Evolutionary conservation across 805 yeast species (phyloP).

Genomic region (Starmerella floricola): DNA sequence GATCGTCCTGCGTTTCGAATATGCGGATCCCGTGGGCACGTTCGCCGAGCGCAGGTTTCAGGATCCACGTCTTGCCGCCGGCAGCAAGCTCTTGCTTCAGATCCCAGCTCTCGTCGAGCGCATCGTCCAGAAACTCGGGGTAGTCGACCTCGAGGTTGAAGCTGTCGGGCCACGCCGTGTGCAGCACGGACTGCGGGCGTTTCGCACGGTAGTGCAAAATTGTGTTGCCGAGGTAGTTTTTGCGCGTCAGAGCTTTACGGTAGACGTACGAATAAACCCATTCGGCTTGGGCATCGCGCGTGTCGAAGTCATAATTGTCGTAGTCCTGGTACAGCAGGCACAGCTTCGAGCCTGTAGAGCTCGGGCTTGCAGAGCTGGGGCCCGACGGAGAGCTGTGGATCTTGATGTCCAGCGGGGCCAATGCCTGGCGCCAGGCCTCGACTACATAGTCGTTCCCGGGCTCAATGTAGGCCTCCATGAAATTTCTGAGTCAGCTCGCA

Average conservation of each 20-base stretch:
- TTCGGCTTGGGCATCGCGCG: conserved; percentile 12
- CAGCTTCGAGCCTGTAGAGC: not conserved
- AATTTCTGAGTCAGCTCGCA: not conserved
- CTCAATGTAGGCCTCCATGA: conserved; percentile 16
- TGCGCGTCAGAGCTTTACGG: conserved; percentile 81
- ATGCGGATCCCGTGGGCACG: conserved; percentile 90
- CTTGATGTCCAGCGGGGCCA: conserved; percentile 5
- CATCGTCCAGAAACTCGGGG: conserved; percentile 90
- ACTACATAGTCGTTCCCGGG: conserved; percentile 17
- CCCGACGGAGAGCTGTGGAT: not conserved
- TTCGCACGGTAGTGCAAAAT: conserved; percentile 64
- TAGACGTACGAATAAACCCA: conserved; percentile 45
- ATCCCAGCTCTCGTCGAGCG: conserved; percentile 86
- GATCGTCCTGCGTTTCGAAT: conserved; percentile 62
- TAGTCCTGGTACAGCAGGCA: conserved; percentile 75
- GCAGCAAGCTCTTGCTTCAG: conserved; percentile 61
- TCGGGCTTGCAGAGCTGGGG: too few relatives aligned
- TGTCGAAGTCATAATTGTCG: conserved; percentile 72
- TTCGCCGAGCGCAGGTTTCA: conserved; percentile 95
- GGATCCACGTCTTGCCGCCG: conserved; percentile 61
- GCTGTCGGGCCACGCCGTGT: conserved; percentile 55
- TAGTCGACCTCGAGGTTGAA: conserved; percentile 80
- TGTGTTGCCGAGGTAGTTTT: conserved; percentile 78
- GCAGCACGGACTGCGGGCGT: conserved; percentile 54
- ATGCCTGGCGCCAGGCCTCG: conserved; percentile 19